Conservation (phyloP, 306 rosid species). For the Sechiopsis laciniata region DNA sequence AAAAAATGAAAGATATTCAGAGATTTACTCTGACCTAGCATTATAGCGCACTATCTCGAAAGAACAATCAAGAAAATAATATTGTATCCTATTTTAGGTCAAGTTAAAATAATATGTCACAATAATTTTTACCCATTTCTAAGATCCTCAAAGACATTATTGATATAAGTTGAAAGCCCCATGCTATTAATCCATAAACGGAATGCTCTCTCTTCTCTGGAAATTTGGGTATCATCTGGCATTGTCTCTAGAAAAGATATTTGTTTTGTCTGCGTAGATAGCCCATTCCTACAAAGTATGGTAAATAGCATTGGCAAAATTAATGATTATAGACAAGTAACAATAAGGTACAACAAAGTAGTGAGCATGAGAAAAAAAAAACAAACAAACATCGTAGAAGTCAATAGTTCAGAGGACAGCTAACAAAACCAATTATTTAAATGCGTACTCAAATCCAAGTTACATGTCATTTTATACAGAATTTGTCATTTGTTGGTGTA, state of each 20-base stretch:
- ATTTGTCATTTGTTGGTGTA: no score
- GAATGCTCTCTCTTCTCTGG: slow-evolving; percentile 92
- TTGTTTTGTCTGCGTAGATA: slow-evolving; percentile 62
- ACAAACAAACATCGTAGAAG: not conserved
- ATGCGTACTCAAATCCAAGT: not conserved
- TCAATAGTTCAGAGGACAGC: not conserved
- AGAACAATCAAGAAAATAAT: not conserved
- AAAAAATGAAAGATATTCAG: not conserved
- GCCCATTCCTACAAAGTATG: slow-evolving; percentile 67
- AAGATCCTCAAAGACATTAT: slow-evolving; percentile 95
- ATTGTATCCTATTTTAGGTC: not conserved
- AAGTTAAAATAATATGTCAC: not conserved
- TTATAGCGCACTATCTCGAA: not conserved
- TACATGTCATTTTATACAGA: not conserved
- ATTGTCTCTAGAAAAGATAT: slow-evolving; percentile 68
- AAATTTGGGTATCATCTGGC: slow-evolving; percentile 67
- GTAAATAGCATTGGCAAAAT: slow-evolving; percentile 18
- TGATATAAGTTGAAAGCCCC: slow-evolving; percentile 68
- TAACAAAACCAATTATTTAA: not conserved
- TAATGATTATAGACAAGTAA: not conserved
- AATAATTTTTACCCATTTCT: slow-evolving; percentile 36
- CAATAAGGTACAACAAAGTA: not conserved
- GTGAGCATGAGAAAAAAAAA: not conserved
- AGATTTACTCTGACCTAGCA: not conserved
- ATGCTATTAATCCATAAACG: slow-evolving; percentile 93